Evolutionary conservation across 2,329 filamentous ascomycete genomes (phyloP).

Genomic region (Stromatinia cepivora): DNA sequence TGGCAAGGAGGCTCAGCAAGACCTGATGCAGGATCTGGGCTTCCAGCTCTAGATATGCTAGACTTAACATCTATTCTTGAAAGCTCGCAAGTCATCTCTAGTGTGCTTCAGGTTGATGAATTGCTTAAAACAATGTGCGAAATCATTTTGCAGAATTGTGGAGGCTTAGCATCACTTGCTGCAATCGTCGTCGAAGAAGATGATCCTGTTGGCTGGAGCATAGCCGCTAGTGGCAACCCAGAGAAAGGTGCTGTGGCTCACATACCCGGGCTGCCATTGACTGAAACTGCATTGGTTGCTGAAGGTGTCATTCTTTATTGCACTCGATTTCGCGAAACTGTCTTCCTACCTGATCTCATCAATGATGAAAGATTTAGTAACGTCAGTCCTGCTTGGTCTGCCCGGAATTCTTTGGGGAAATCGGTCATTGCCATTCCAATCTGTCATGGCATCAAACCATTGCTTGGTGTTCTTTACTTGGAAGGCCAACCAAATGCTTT

Average conservation of each 20-base stretch:
- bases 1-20: slow-evolving; percentile 61
- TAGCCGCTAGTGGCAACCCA: slow-evolving; percentile 72
- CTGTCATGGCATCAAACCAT: slow-evolving; percentile 66
- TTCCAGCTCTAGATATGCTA: slow-evolving; percentile 79
- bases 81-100: slow-evolving; percentile 77
- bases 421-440: slow-evolving; percentile 81
- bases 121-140: slow-evolving; percentile 79
- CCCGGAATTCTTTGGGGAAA: slow-evolving; percentile 67
- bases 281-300: slow-evolving; percentile 67
- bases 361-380: slow-evolving; percentile 78
- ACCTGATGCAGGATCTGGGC: slow-evolving; percentile 58
- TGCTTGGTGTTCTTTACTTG: slow-evolving; percentile 74
- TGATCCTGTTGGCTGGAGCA: slow-evolving; percentile 58
- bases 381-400: slow-evolving; percentile 67
- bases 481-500: slow-evolving; percentile 75
- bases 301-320: slow-evolving; percentile 77
- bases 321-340: slow-evolving; percentile 71
- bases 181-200: slow-evolving; percentile 74
- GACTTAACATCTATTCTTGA: slow-evolving; percentile 77
- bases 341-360: slow-evolving; percentile 72
- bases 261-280: slow-evolving; percentile 63
- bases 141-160: slow-evolving; percentile 76
- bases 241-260: slow-evolving; percentile 68
- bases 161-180: slow-evolving; percentile 66
- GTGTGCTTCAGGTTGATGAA: slow-evolving; percentile 72